Conservation (phyloP, 495 filamentous ascomycete genomes). For the Bacidia rubella region DNA sequence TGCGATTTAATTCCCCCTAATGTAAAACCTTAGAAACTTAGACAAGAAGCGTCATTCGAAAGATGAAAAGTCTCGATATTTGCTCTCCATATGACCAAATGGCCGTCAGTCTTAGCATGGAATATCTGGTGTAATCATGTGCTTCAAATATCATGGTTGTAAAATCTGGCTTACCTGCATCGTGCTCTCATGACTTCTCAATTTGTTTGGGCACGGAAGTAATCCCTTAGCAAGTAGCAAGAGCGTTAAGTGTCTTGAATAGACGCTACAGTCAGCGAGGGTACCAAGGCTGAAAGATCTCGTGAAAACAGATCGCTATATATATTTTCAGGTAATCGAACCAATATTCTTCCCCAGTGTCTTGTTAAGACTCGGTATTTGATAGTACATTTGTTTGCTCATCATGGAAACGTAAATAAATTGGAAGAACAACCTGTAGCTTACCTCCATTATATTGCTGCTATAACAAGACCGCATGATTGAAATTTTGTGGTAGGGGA, state of each 20-base stretch:
- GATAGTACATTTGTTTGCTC: slow-evolving; percentile 47
- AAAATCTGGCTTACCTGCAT: too few species aligned
- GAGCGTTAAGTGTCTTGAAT: too few species aligned
- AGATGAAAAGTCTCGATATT: slow-evolving; percentile 87
- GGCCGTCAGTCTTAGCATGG: slow-evolving; percentile 87
- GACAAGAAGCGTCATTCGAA: slow-evolving; percentile 60
- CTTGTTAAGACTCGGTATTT: slow-evolving; percentile 41
- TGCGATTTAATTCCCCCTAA: not conserved
- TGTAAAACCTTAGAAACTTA: not conserved
- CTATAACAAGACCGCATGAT: not conserved
- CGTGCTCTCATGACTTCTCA: too few species aligned
- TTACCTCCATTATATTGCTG: not conserved
- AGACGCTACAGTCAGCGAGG: too few species aligned
- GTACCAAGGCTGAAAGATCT: not conserved
- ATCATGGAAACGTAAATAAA: slow-evolving; percentile 31
- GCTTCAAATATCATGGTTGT: not conserved
- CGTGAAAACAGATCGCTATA: not conserved
- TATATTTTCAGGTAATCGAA: slow-evolving; percentile 36
- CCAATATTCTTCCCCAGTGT: slow-evolving; percentile 36
- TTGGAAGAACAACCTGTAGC: not conserved
- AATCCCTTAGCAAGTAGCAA: too few species aligned
- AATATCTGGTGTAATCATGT: slow-evolving; percentile 62
- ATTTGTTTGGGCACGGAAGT: too few species aligned
- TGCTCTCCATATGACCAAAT: slow-evolving; percentile 51
- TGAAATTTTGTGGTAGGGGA: too few species aligned